phyloP scores from a whole-genome alignment of 2,329 filamentous ascomycete genomes.

The Neofusicoccum cordaticola region DNA sequence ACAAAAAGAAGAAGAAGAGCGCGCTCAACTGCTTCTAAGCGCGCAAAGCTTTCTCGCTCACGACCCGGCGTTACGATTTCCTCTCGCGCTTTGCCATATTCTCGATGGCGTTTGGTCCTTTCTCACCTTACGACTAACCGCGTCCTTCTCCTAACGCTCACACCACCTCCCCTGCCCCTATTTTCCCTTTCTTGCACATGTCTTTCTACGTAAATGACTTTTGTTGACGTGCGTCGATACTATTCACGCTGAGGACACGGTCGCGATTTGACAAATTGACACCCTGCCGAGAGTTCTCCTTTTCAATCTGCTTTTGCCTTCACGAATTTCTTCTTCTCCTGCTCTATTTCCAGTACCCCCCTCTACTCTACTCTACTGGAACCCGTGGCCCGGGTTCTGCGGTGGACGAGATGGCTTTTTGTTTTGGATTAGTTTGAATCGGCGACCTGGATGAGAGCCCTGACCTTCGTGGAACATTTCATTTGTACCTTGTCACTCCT shows the following conservation, averaged over 20 bases:
- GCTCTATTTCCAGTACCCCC: conserved; percentile 9
- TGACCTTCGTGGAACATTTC: conserved; percentile 6
- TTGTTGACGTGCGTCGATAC: conserved; percentile 9
- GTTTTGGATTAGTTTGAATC: neutral
- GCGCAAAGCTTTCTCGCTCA: neutral
- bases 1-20: conserved; percentile 91
- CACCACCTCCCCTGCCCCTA: neutral
- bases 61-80: neutral
- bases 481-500: conserved; percentile 4
- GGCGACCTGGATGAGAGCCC: conserved; percentile 5
- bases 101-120: neutral
- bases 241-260: conserved; percentile 3
- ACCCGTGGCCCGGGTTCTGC: neutral
- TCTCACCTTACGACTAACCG: neutral
- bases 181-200: conserved; percentile 13
- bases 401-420: conserved; percentile 4
- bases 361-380: neutral
- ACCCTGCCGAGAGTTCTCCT: conserved; percentile 1
- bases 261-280: conserved; percentile 14
- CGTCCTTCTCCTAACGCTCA: neutral
- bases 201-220: conserved; percentile 16
- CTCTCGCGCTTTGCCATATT: neutral
- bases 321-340: conserved; percentile 8
- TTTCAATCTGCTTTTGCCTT: conserved; percentile 11
- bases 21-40: conserved; percentile 93